A percentile compares a stretch with the other conserved stretches of the same genome.
These are phyloP conservation scores for Melocanna baccifera DNA, from an alignment of 176 grass and related monocot genomes.

Conservation along the genomic window DNA sequence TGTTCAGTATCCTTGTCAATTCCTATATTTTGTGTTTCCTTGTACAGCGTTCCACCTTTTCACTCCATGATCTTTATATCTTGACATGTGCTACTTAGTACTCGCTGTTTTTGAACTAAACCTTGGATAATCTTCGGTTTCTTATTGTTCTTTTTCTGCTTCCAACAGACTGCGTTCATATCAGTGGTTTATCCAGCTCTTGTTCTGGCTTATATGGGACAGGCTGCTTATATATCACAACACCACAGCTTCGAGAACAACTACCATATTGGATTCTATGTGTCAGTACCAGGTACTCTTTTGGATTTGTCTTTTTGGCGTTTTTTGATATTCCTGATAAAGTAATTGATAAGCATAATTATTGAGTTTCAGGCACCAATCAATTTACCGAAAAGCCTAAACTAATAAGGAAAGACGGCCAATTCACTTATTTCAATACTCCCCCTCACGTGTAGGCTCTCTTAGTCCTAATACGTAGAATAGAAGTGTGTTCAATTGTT, in stretches of 20 bases:
- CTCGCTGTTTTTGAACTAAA: not conserved
- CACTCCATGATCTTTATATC: not conserved
- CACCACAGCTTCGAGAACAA: conserved; percentile 75
- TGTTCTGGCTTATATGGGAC: conserved; percentile 93
- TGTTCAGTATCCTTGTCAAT: not conserved
- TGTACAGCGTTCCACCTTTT: not conserved
- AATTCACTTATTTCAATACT: too few species aligned
- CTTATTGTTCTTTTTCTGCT: conserved; percentile 31
- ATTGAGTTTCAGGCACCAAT: not conserved
- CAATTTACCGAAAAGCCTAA: too few species aligned
- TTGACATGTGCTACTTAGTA: not conserved
- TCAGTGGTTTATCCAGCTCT: conserved; percentile 91
- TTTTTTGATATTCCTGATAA: conserved; percentile 4
- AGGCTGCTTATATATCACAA: conserved; percentile 95
- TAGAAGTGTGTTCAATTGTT: too few species aligned
- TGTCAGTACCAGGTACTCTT: conserved; percentile 90
- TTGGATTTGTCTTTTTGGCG: not conserved
- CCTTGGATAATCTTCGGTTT: not conserved
- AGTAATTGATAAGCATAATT: not conserved
- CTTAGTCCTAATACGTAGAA: too few species aligned
- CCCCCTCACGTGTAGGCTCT: too few species aligned
- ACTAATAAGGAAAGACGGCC: too few species aligned
- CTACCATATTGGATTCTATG: conserved; percentile 97
- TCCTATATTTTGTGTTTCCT: not conserved
- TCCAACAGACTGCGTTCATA: conserved; percentile 70